These are phyloP conservation scores for Atalantia buxifolia DNA, from an alignment of 345 rosid genomes.

Conservation along the genomic window DNA sequence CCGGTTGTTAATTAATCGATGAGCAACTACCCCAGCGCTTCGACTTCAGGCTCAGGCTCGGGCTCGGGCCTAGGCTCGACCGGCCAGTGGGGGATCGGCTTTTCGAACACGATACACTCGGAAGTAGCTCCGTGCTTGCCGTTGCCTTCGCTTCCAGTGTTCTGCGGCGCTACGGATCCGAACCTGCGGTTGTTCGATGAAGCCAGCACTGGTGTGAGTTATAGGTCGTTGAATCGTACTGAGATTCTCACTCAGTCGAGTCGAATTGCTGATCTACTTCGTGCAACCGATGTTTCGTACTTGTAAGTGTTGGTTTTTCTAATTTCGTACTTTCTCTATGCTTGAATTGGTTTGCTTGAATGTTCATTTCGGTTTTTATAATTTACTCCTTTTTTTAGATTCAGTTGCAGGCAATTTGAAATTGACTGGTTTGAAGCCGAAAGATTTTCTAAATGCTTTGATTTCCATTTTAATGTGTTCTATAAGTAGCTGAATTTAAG, in stretches of 20 bases:
- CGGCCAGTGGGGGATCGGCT: slow-evolving; percentile 64
- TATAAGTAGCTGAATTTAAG: neutral
- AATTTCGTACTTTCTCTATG: neutral
- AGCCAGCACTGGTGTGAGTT: slow-evolving; percentile 16
- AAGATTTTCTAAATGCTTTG: neutral
- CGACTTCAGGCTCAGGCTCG: slow-evolving; percentile 41
- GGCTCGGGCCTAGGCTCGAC: slow-evolving; percentile 1
- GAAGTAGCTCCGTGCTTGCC: slow-evolving; percentile 91
- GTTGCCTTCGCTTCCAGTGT: slow-evolving; percentile 82
- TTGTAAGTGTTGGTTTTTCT: slow-evolving; percentile 49
- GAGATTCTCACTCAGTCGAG: slow-evolving; percentile 69
- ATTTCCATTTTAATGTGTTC: neutral
- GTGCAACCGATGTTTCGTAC: slow-evolving; percentile 76
- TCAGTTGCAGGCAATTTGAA: neutral
- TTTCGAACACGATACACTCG: slow-evolving; percentile 88
- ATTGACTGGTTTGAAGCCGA: neutral
- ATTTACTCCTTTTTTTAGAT: neutral
- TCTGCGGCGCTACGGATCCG: slow-evolving; percentile 77
- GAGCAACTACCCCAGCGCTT: slow-evolving; percentile 46
- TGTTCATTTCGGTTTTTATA: neutral
- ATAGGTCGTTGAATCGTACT: slow-evolving; percentile 53
- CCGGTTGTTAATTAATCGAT: slow-evolving; percentile 40
- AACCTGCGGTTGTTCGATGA: slow-evolving; percentile 68
- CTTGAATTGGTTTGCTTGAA: neutral
- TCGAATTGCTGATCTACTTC: slow-evolving; percentile 77